A percentile compares a stretch with the other conserved stretches of the same genome.
Evolutionary conservation across 2,329 filamentous ascomycete species (phyloP).

Genomic region (Aureobasidium sp.): DNA sequence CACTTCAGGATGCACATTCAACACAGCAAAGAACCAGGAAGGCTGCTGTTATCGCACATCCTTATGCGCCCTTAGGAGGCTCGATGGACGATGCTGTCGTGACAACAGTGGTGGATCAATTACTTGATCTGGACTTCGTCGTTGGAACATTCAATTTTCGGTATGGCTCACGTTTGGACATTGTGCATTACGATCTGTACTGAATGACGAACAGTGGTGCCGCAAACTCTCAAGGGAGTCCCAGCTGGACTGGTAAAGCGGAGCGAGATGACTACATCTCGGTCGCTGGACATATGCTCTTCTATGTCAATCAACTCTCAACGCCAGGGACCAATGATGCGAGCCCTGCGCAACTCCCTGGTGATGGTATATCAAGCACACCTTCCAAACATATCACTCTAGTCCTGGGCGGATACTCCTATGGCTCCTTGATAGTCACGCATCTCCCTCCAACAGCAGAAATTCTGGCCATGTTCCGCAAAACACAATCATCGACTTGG

Average conservation of each 20-base stretch:
- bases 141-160: slow-evolving; percentile 77
- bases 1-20: slow-evolving; percentile 18
- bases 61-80: slow-evolving; percentile 82
- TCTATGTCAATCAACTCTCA: slow-evolving; percentile 47
- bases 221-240: slow-evolving; percentile 62
- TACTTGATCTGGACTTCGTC: slow-evolving; percentile 63
- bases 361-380: not conserved
- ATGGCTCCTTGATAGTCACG: slow-evolving; percentile 74
- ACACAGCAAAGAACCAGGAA: slow-evolving; percentile 22
- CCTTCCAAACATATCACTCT: slow-evolving; percentile 26
- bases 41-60: slow-evolving; percentile 71
- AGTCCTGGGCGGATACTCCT: slow-evolving; percentile 77
- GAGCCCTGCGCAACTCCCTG: not conserved
- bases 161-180: not conserved
- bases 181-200: not conserved
- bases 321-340: not conserved
- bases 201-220: slow-evolving; percentile 55
- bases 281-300: slow-evolving; percentile 68
- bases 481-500: slow-evolving; percentile 46
- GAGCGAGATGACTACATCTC: slow-evolving; percentile 78
- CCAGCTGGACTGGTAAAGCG: slow-evolving; percentile 77
- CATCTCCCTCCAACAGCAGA: slow-evolving; percentile 53
- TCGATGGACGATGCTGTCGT: slow-evolving; percentile 77
- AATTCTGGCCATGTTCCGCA: slow-evolving; percentile 53
- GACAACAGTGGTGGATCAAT: slow-evolving; percentile 50